Base-by-base conservation (phyloP, 768 basidiomycete genomes). In the Leccinellum albellum region DNA sequence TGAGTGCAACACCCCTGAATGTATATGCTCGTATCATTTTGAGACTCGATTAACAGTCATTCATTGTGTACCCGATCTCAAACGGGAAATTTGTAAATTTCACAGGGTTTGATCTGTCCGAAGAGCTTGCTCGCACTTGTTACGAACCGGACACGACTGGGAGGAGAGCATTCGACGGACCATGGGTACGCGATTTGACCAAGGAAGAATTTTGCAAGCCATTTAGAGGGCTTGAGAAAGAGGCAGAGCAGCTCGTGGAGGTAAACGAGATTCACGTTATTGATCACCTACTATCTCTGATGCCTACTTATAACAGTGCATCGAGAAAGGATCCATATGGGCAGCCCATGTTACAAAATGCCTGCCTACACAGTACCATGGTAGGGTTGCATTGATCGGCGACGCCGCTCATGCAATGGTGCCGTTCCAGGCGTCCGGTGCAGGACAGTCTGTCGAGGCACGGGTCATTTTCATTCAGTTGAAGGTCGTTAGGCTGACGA, bases 11-110 rank as follows among this genome's bases (percentile, higher is more conserved):
- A 29, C 33, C 4, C 13, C 42, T 21, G 44, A 40, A 33, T 5
- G 24, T 24, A 2, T 21, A 3, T 33, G n/a, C 31, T 31, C 26
- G 20, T 31, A 5, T 32, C 23, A n/a, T 28, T 53, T 45, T 60
- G 50, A 55, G 44, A 40, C n/a, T 3, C 15, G 5, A 13, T 51
- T 29, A 7, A 23, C 29, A 89, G 87, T 82, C 82, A 64, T 66
- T 86, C 44, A 76, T 88, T 14, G 79, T 77, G 2, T 88, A 88
- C 66, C 80, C 85, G 0, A 82, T 89, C 13, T 75, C 82, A 4
- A 75, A 75, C 24, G 85, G 85, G 8, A 79, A 75, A 61, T 70
- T 78, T 57, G 72, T 89, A 63, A 89, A 88, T 61, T 77, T 87
- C 54, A 86, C 79, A 13, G 85, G 82, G 1, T 85, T 86, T 63